Percentiles rank a stretch among this genome's conserved stretches.
Conservation (phyloP, 805 yeast species). For the Soucietia sequanensis region DNA sequence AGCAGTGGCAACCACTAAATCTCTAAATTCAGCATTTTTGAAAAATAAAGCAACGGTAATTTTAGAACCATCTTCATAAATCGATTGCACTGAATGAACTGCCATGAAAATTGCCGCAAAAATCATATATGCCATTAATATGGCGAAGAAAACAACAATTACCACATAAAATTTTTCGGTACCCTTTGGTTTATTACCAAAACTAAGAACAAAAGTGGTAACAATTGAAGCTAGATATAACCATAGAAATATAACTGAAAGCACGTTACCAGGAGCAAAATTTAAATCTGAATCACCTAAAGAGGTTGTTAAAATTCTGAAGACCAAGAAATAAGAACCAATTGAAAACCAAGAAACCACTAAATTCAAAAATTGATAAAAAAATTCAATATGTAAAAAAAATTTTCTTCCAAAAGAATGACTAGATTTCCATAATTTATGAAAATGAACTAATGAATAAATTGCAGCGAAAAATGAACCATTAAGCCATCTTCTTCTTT, state of each 20-base stretch:
- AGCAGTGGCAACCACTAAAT: conserved; percentile 54
- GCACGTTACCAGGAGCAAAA: conserved; percentile 46
- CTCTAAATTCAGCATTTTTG: conserved; percentile 43
- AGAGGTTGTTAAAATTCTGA: conserved; percentile 59
- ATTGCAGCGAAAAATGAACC: conserved; percentile 69
- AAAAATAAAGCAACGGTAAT: conserved; percentile 49
- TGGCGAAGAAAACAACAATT: conserved; percentile 55
- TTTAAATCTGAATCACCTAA: conserved; percentile 34
- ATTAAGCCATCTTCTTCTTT: conserved; percentile 67
- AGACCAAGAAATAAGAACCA: conserved; percentile 62
- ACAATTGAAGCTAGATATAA: conserved; percentile 55
- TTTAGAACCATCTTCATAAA: conserved; percentile 32
- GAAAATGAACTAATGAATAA: conserved; percentile 54
- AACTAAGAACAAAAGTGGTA: conserved; percentile 59
- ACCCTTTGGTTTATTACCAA: conserved; percentile 66
- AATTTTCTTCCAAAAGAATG: conserved; percentile 52
- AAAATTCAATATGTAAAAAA: conserved; percentile 52
- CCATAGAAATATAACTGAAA: conserved; percentile 54
- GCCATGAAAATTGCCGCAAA: conserved; percentile 61
- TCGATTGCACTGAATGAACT: conserved; percentile 44
- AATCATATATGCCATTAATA: conserved; percentile 58
- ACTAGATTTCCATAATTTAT: conserved; percentile 52
- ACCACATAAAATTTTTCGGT: conserved; percentile 53
- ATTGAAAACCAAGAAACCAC: conserved; percentile 63
- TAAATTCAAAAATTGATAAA: conserved; percentile 54